Evolutionary conservation across 257 asterid species (phyloP), one percentile per base, ranked within the genome.

Genomic region (Datura wrightii): DNA sequence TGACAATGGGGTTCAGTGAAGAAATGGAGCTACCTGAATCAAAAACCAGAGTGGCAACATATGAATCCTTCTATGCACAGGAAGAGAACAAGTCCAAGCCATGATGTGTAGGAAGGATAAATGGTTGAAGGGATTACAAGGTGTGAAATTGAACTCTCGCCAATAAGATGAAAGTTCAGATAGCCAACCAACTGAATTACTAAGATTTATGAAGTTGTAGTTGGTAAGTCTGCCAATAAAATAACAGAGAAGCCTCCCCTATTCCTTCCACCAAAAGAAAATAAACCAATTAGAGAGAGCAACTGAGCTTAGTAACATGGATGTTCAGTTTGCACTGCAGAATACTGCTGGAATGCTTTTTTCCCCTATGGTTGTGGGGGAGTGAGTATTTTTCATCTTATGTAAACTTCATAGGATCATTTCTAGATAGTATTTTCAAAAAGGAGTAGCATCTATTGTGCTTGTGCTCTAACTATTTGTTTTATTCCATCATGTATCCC

Each of bases 1-100:
- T 93, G 97, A 89, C 96, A 19, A 79, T 19, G 86, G 90, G 72
- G 11, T 93, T 93, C 62, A 84, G 79, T 78, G 92, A 91, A 87
- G 95, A 92, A 86, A 60, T 92, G 83, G 89, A 88, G 88, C 88
- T 86, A 34, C 91, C 93, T 6, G 82, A 76, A 50, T 76, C 31
- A 50, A 76, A 76, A 85, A 85, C 93, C 15, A 85, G 97, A 84
- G 90, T 93, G 62, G 92, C 88, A 83, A 90, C 92, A 37, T 93
- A 87, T 7, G 95, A 93, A 78, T 87, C 89, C 79, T 90, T 82
- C 86, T 89, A 85, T 63, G 78, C 83, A 85, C 88, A 80, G 58
- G 85, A 59, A 79, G 93, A 48, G 24, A 76, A 76, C 8, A 76
- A 50, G 31, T 76, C 62, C 82, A 14, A 50, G 11, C 44, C 82